Conservation (phyloP, 352 stramenopile species). For the Globisporangium cystogenes region DNA sequence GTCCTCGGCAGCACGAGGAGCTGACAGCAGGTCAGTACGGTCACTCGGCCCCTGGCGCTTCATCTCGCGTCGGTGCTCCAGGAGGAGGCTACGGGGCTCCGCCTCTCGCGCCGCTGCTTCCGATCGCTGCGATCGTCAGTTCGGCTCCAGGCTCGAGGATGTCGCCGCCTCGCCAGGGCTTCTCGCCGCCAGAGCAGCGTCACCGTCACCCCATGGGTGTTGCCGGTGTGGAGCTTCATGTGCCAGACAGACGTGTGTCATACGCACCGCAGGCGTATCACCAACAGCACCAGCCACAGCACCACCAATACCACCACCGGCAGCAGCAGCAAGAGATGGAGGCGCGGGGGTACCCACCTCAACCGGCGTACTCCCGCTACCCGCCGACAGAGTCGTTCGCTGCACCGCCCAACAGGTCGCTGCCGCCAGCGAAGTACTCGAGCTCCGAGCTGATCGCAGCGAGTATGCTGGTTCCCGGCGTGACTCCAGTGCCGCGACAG, state of each 20-base stretch:
- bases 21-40: background rate
- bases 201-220: background rate
- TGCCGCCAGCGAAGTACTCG: conserved; percentile 6
- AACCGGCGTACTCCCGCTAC: background rate
- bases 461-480: conserved; percentile 5
- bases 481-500: background rate
- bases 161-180: background rate
- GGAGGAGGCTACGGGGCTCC: background rate
- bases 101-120: conserved; percentile 3
- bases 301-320: background rate
- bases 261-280: background rate
- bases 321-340: background rate
- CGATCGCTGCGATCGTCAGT: conserved; percentile 4
- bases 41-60: background rate
- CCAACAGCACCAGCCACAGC: background rate
- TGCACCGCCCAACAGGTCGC: background rate
- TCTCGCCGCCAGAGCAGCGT: conserved; percentile 1
- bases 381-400: background rate
- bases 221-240: background rate
- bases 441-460: conserved; percentile 10
- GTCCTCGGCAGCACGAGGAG: background rate
- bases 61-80: background rate
- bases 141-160: conserved; percentile 4
- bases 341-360: background rate
- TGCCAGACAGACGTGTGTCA: background rate